phyloP scores from a whole-genome alignment of 2,329 filamentous ascomycete genomes.

The Hypoxylon sp. region DNA sequence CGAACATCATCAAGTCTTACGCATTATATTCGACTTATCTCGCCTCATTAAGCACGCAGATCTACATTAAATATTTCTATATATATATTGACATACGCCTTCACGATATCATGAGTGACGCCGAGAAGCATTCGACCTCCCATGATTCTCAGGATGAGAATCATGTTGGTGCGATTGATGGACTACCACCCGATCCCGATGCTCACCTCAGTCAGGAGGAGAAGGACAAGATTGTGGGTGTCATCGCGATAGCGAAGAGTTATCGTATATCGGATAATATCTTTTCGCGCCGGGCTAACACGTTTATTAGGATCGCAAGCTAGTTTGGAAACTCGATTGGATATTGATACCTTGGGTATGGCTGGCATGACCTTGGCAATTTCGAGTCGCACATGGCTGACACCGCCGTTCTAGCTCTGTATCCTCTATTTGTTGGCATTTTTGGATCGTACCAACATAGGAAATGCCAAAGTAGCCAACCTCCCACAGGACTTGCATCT shows the following conservation, averaged over 20 bases:
- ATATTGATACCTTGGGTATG: constrained; percentile 57
- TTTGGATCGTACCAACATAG: constrained; percentile 81
- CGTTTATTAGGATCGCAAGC: constrained; percentile 51
- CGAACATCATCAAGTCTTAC: constrained; percentile 4
- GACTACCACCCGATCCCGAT: constrained; percentile 66
- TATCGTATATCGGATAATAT: neutral
- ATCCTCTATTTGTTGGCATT: constrained; percentile 82
- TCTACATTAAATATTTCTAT: neutral
- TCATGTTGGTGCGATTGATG: constrained; percentile 27
- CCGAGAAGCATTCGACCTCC: constrained; percentile 49
- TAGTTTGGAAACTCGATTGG: constrained; percentile 55
- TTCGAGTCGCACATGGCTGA: constrained; percentile 21
- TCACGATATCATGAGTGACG: constrained; percentile 49
- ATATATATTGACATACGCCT: neutral
- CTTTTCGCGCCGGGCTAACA: constrained; percentile 24
- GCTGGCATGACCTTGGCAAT: constrained; percentile 15
- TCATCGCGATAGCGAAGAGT: neutral
- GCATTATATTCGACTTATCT: constrained; percentile 6
- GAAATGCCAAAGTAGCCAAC: constrained; percentile 74
- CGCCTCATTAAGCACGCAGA: neutral
- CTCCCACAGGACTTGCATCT: constrained; percentile 72
- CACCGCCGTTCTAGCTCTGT: constrained; percentile 64
- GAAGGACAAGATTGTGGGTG: constrained; percentile 66
- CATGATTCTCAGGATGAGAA: constrained; percentile 46
- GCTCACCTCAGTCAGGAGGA: constrained; percentile 70